These are phyloP conservation scores for Aspergillus texensis DNA, from an alignment of 2,329 filamentous ascomycete species.

Conservation along the genomic window DNA sequence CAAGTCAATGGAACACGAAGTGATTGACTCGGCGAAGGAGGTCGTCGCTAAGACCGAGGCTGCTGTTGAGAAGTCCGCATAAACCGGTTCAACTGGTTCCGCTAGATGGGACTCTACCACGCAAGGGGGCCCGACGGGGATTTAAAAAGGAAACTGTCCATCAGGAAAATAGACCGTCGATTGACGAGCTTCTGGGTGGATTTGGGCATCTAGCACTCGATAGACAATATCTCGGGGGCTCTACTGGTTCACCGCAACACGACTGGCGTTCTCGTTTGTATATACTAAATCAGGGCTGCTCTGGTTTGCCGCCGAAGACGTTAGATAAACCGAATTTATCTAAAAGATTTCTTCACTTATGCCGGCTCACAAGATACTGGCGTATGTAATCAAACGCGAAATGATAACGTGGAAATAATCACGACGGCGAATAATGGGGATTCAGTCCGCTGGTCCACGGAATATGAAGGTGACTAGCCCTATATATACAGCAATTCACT, in stretches of 20 bases:
- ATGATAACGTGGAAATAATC: neutral
- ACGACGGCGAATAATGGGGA: too few relatives aligned
- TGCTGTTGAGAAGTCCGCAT: constrained; percentile 31
- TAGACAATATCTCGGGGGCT: neutral
- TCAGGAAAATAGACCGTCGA: neutral
- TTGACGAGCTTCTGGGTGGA: neutral
- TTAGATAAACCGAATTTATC: constrained; percentile 3
- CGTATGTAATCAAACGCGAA: neutral
- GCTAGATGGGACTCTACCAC: neutral
- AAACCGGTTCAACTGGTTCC: neutral
- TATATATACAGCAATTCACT: neutral
- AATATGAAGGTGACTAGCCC: neutral
- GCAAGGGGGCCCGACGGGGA: neutral
- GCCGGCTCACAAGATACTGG: neutral
- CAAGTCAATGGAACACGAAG: constrained; percentile 42
- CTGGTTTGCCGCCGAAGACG: neutral
- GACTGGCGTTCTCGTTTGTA: neutral
- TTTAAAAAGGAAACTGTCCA: neutral
- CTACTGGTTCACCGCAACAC: neutral
- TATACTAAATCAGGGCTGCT: neutral
- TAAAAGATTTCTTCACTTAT: neutral
- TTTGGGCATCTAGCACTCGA: neutral
- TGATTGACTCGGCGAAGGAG: constrained; percentile 39
- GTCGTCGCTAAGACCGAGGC: constrained; percentile 34
- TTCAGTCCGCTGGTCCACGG: neutral